Evolutionary conservation across 257 asterid species (phyloP).

Genomic region (Verbena officinalis): DNA sequence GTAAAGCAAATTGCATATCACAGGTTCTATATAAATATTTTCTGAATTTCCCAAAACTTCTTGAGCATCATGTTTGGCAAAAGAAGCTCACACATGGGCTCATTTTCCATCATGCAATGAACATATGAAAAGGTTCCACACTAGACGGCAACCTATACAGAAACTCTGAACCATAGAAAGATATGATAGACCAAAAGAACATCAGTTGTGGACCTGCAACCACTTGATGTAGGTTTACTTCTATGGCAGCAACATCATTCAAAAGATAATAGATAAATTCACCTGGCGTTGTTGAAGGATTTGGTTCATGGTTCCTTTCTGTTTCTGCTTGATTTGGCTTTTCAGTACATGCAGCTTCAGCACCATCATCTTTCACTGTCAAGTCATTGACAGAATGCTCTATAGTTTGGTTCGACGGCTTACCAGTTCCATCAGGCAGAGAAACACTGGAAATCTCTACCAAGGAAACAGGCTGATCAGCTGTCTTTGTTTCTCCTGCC

Average conservation of each 20-base stretch:
- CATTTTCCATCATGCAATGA: slow-evolving; percentile 8
- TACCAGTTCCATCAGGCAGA: slow-evolving; percentile 31
- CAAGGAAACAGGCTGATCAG: slow-evolving; percentile 34
- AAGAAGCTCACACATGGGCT: not conserved
- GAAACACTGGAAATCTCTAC: slow-evolving; percentile 39
- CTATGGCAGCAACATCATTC: slow-evolving; percentile 17
- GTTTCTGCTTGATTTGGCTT: slow-evolving; percentile 38
- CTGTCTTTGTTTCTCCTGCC: slow-evolving; percentile 34
- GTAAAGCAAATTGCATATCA: slow-evolving; percentile 13
- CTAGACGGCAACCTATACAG: slow-evolving; percentile 15
- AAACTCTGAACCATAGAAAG: slow-evolving; percentile 21
- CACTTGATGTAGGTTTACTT: not conserved
- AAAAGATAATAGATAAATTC: slow-evolving; percentile 22
- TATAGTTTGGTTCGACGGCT: slow-evolving; percentile 30
- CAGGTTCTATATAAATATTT: slow-evolving; percentile 1
- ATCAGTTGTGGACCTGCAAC: slow-evolving; percentile 13
- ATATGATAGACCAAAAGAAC: slow-evolving; percentile 14
- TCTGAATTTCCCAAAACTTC: slow-evolving; percentile 7
- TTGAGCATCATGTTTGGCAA: not conserved
- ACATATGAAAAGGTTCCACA: slow-evolving; percentile 7
- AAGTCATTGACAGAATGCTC: slow-evolving; percentile 36
- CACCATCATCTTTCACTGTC: slow-evolving; percentile 35
- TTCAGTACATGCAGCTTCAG: slow-evolving; percentile 40
- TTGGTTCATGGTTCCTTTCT: slow-evolving; percentile 27
- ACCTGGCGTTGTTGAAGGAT: slow-evolving; percentile 40